Evolutionary conservation across 73 alveolate genomes (phyloP).

Genomic region (Effrenium voratum): DNA sequence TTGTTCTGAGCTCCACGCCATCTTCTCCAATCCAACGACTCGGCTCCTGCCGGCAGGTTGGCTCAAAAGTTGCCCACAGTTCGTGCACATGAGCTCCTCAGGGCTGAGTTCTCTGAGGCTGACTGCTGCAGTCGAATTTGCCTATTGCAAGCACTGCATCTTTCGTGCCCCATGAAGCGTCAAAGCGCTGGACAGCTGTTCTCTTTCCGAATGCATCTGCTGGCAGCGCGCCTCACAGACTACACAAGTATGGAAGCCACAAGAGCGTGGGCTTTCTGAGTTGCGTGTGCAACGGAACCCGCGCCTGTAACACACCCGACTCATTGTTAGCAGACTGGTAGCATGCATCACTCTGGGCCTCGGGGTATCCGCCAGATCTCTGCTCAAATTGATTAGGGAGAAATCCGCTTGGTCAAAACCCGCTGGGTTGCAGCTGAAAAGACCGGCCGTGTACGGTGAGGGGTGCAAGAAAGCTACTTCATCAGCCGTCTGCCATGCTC

Average conservation of each 20-base stretch:
- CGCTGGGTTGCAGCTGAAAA: too few species aligned
- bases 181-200: neutral
- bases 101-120: neutral
- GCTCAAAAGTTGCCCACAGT: neutral
- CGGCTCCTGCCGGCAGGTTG: neutral
- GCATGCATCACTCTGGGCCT: neutral
- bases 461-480: too few species aligned
- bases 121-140: neutral
- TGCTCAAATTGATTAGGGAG: neutral
- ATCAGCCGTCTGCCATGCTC: too few species aligned
- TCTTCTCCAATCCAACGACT: neutral
- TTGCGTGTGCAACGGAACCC: too few species aligned
- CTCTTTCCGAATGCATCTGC: neutral
- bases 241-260: too few species aligned
- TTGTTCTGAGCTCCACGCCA: neutral
- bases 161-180: too few species aligned
- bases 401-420: neutral
- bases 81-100: neutral
- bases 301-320: neutral
- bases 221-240: neutral
- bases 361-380: neutral
- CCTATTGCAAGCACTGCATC: too few species aligned
- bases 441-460: too few species aligned
- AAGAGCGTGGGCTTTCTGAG: too few species aligned
- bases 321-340: neutral